Conservation (phyloP, 345 rosid genomes). For the Anastatica hierochuntica region DNA sequence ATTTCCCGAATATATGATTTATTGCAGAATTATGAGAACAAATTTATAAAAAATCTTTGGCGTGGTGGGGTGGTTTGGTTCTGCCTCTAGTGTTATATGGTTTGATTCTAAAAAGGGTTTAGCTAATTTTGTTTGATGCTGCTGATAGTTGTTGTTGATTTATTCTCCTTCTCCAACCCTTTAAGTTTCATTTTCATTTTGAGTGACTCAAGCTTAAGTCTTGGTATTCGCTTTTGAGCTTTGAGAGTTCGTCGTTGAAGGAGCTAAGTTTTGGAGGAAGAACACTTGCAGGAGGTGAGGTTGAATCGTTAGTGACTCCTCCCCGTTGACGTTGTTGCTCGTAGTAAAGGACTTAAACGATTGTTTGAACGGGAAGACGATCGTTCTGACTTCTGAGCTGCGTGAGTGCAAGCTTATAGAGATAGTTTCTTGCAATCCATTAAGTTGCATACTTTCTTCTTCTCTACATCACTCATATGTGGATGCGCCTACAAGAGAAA, state of each 20-base stretch:
- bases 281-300: slow-evolving; percentile 12
- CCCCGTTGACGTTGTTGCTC: slow-evolving; percentile 74
- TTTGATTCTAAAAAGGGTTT: slow-evolving; percentile 52
- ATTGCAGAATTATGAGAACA: too few species aligned
- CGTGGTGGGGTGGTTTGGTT: slow-evolving; percentile 47
- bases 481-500: slow-evolving; percentile 82
- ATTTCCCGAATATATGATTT: too few species aligned
- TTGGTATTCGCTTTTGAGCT: slow-evolving; percentile 57
- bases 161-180: slow-evolving; percentile 56
- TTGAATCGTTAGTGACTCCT: slow-evolving; percentile 46
- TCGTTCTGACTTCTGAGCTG: slow-evolving; percentile 87
- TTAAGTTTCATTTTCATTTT: slow-evolving; percentile 81
- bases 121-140: slow-evolving; percentile 29
- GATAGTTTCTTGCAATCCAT: slow-evolving; percentile 97
- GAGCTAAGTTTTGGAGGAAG: slow-evolving; percentile 35
- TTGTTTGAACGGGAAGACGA: slow-evolving; percentile 81
- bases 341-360: slow-evolving; percentile 86
- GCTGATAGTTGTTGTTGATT: not conserved
- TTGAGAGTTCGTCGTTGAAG: slow-evolving; percentile 47
- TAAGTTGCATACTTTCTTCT: slow-evolving; percentile 83
- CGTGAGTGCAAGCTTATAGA: slow-evolving; percentile 87
- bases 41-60: slow-evolving; percentile 34
- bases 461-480: slow-evolving; percentile 66
- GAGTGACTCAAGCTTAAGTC: slow-evolving; percentile 67
- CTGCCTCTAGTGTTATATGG: too few species aligned